phyloP scores from a whole-genome alignment of 2,329 filamentous ascomycete species.

The Albophoma yamanashiensis region DNA sequence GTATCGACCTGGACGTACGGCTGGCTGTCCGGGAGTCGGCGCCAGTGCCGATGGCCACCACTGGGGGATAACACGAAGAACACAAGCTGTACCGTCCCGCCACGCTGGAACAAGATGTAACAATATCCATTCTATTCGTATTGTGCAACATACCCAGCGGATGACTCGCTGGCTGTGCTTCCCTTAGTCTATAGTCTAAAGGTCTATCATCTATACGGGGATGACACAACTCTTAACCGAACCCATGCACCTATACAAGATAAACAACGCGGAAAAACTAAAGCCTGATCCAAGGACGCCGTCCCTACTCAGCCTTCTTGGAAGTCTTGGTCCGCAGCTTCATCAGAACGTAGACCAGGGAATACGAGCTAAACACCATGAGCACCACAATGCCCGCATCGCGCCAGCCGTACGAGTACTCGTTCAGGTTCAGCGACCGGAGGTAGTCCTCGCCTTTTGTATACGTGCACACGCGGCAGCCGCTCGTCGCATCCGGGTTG shows the following conservation, averaged over 20 bases:
- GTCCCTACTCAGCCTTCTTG: conserved; percentile 30
- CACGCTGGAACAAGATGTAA: too few species aligned
- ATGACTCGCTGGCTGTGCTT: background rate
- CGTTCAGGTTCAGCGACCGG: conserved; percentile 43
- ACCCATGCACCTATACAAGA: background rate
- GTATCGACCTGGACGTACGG: too few species aligned
- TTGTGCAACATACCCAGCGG: background rate
- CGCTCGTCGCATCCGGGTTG: conserved; percentile 46
- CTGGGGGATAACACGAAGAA: too few species aligned
- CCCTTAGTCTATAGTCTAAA: background rate
- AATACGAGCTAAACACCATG: conserved; percentile 44
- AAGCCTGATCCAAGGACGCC: background rate
- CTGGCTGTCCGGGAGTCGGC: too few species aligned
- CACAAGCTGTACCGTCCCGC: too few species aligned
- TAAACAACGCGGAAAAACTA: background rate
- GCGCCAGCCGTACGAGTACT: conserved; percentile 57
- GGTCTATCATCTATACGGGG: background rate
- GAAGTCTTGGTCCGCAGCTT: conserved; percentile 37
- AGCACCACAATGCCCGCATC: conserved; percentile 49
- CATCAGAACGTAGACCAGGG: conserved; percentile 33
- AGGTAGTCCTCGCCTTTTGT: conserved; percentile 48
- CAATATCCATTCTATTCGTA: background rate
- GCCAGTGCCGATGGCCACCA: too few species aligned
- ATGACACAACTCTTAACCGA: too few species aligned
- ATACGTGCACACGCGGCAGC: conserved; percentile 53